Evolutionary conservation across 345 rosid species (phyloP), one percentile per base, ranked within the genome.

Genomic region (Euphorbia peplus): DNA sequence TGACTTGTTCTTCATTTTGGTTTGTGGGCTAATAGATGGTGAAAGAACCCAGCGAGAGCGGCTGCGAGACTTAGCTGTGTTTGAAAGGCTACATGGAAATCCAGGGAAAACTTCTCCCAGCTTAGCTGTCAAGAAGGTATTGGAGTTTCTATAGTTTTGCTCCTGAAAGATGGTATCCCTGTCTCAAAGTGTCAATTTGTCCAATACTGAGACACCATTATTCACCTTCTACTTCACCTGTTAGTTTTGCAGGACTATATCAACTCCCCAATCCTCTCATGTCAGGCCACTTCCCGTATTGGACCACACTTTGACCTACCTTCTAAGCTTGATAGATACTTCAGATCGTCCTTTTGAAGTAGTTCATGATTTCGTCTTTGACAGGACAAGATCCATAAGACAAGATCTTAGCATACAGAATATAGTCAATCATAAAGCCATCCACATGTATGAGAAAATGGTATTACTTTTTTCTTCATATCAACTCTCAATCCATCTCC

Each of bases 191-290:
- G 37, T 6, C 25, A 19, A 13, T 48, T 15, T 48, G 53, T 51
- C n/a, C 19, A 32, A 48, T 64, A 28, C 42, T 8, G 1, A 3
- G 44, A 44, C 9, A 5, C 24, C 13, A 24, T 51, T 12, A 66
- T 41, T 54, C 61, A 66, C 55, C 3, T 59, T 59, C 29, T 21
- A 41, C 8, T 54, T 70, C 24, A 64, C 44, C 75, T 62, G 61
- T 74, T 83, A 93, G 98, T 93, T 93, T 81, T 93, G 96, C 87
- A 87, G 98, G 77, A 93, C 96, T 19, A 86, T 93, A 73, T 87
- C 93, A 46, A 74, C 77, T 35, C 66, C 76, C 70, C 81, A 68
- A 47, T 57, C 81, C 21, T 86, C 90, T 9, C 97, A 91, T 82
- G 71, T 93, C 58, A 85, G 96, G 76, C 95, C 97, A 0, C 85